Conservation (phyloP, 208 protist genomes). For the Vickermania spadyakhi region DNA sequence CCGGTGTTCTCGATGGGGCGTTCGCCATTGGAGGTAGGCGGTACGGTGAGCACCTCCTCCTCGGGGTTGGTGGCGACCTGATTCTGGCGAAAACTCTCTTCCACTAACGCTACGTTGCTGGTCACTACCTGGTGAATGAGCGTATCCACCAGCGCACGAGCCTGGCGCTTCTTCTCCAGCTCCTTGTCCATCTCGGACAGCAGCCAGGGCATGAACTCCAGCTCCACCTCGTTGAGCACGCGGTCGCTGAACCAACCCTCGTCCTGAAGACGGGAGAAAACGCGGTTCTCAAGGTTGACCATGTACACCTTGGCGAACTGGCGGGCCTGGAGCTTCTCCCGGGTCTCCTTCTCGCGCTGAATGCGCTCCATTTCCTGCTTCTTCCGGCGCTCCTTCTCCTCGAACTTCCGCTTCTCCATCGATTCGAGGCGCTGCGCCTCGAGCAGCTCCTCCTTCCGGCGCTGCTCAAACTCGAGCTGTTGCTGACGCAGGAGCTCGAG, state of each 20-base stretch:
- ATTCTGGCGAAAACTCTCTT: conserved; percentile 14
- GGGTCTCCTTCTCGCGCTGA: conserved; percentile 79
- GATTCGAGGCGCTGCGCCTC: conserved; percentile 93
- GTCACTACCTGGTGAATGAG: conserved; percentile 78
- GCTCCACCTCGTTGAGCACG: conserved; percentile 91
- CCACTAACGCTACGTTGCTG: conserved; percentile 36
- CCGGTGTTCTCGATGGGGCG: neutral
- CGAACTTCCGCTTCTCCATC: conserved; percentile 90
- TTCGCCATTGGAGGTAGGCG: neutral
- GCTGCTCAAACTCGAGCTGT: conserved; percentile 94
- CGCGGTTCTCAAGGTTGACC: conserved; percentile 83
- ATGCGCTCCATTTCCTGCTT: conserved; percentile 91
- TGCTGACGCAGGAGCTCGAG: conserved; percentile 88
- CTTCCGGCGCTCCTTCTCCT: conserved; percentile 94
- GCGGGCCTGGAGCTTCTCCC: conserved; percentile 90
- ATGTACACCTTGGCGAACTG: conserved; percentile 92
- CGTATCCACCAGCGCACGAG: conserved; percentile 67
- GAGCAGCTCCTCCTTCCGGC: conserved; percentile 92
- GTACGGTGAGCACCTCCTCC: neutral
- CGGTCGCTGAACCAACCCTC: conserved; percentile 95
- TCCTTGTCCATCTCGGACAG: conserved; percentile 72
- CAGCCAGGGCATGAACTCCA: conserved; percentile 93
- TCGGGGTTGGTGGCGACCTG: neutral
- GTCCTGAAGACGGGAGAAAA: conserved; percentile 88
- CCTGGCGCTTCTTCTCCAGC: conserved; percentile 77